Conservation (phyloP, 2,329 filamentous ascomycete species). For the Xylariaceae sp. region DNA sequence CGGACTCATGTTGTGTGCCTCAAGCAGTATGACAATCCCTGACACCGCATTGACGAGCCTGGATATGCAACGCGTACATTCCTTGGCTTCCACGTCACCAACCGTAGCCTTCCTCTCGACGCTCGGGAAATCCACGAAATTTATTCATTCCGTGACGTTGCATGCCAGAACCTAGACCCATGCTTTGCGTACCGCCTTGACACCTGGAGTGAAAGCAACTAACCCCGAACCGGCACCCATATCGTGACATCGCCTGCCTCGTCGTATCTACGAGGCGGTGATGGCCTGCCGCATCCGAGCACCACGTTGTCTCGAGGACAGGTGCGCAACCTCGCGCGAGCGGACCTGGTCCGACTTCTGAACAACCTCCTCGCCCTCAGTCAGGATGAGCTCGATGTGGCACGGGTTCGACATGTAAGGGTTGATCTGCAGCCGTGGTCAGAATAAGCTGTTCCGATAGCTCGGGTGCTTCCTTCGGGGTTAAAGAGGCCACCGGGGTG, state of each 20-base stretch:
- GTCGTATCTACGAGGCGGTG: slow-evolving; percentile 49
- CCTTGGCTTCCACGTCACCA: too few species aligned
- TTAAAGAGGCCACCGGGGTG: slow-evolving; percentile 3
- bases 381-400: slow-evolving; percentile 99
- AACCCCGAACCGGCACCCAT: slow-evolving; percentile 21
- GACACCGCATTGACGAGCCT: too few species aligned
- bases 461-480: background rate
- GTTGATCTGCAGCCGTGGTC: slow-evolving; percentile 71
- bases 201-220: slow-evolving; percentile 29
- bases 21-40: too few species aligned
- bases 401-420: slow-evolving; percentile 99
- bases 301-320: slow-evolving; percentile 91
- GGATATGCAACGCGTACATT: too few species aligned
- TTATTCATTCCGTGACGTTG: slow-evolving; percentile 23
- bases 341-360: slow-evolving; percentile 73
- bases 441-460: slow-evolving; percentile 3
- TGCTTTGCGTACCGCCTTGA: slow-evolving; percentile 30
- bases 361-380: slow-evolving; percentile 92
- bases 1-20: too few species aligned
- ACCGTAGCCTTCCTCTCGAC: too few species aligned
- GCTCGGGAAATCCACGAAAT: slow-evolving; percentile 25
- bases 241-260: slow-evolving; percentile 18
- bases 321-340: slow-evolving; percentile 56
- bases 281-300: slow-evolving; percentile 56
- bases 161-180: slow-evolving; percentile 30